phyloP scores from a whole-genome alignment of 2,329 filamentous ascomycete species.

The Didymosphaeria variabile region DNA sequence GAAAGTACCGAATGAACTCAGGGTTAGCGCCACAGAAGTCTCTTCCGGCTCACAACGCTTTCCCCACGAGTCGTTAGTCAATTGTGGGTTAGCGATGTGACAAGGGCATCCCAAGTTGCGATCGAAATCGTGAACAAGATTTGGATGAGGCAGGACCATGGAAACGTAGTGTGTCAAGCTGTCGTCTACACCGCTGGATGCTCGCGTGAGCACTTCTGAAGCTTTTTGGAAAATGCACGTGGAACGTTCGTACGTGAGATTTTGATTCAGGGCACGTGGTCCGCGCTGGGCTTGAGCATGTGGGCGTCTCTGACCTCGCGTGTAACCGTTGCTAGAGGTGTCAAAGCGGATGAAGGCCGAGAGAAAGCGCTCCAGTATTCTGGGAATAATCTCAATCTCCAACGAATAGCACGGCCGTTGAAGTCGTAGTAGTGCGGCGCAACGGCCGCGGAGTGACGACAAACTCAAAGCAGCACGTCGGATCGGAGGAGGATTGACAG shows the following conservation, averaged over 20 bases:
- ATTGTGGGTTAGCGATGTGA: constrained; percentile 10
- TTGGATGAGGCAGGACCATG: background rate
- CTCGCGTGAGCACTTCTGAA: constrained; percentile 8
- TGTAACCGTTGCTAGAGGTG: no score
- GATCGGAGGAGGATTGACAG: background rate
- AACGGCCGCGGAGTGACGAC: background rate
- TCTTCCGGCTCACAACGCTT: constrained; percentile 6
- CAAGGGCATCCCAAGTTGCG: background rate
- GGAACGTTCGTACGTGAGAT: background rate
- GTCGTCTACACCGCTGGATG: background rate
- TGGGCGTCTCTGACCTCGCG: background rate
- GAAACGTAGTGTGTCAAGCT: background rate
- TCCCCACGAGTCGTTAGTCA: constrained; percentile 13
- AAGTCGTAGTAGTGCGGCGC: background rate
- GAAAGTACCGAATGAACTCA: background rate
- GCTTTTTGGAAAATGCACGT: background rate
- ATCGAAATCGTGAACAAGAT: background rate
- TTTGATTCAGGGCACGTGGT: background rate
- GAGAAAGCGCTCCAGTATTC: no score
- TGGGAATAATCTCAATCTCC: no score
- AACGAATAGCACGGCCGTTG: background rate
- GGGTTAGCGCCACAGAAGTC: background rate
- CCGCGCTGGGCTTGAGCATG: background rate
- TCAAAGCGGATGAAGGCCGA: no score
- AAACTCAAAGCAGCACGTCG: background rate